Conservation (phyloP, 2,329 filamentous ascomycete genomes). For the Fusarium sarcochroum region DNA sequence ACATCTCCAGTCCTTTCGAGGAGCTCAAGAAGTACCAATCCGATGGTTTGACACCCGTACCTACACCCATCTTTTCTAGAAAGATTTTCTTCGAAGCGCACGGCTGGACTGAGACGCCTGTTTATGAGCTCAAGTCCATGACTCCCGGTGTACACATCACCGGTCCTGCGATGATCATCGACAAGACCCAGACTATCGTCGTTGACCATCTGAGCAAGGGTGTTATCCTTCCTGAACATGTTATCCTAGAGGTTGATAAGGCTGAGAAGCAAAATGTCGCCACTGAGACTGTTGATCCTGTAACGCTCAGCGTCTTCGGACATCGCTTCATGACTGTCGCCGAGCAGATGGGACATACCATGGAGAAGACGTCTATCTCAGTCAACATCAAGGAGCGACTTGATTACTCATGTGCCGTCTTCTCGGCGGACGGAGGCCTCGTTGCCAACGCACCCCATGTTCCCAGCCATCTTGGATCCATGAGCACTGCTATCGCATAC, state of each 20-base stretch:
- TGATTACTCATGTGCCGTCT: constrained; percentile 84
- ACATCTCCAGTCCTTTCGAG: constrained; percentile 45
- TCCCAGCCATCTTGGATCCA: constrained; percentile 41
- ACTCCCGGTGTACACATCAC: constrained; percentile 37
- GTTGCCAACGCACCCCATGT: constrained; percentile 43
- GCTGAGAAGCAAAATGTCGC: constrained; percentile 31
- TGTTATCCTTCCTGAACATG: constrained; percentile 52
- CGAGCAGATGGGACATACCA: constrained; percentile 82
- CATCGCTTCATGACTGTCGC: constrained; percentile 87
- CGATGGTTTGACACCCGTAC: constrained; percentile 12
- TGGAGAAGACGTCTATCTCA: constrained; percentile 82
- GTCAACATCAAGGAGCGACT: constrained; percentile 85
- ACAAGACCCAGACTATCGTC: constrained; percentile 81
- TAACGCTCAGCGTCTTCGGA: constrained; percentile 80
- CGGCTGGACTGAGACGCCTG: constrained; percentile 47
- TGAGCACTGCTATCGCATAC: constrained; percentile 43
- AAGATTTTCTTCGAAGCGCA: constrained; percentile 47
- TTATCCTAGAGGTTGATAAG: constrained; percentile 53
- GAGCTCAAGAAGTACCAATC: constrained; percentile 42
- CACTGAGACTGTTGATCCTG: constrained; percentile 72
- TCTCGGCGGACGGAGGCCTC: constrained; percentile 70
- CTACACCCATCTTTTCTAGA: constrained; percentile 37
- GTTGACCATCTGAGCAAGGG: constrained; percentile 64
- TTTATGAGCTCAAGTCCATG: constrained; percentile 46
- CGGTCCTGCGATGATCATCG: constrained; percentile 80